Conservation (phyloP, 257 asterid genomes). For the Petrea volubilis region DNA sequence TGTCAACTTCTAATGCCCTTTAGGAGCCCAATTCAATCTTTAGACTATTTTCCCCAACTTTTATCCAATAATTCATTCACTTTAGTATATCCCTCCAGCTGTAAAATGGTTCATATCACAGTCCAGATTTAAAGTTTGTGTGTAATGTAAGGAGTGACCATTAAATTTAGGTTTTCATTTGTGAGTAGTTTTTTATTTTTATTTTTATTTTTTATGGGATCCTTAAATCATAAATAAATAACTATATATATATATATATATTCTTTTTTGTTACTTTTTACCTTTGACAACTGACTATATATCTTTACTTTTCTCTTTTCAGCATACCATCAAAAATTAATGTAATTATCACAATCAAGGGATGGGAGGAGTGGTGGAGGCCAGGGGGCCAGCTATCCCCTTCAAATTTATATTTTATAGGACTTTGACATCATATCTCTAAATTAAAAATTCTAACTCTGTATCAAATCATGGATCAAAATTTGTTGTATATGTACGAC, state of each 20-base stretch:
- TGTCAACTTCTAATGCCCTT: constrained; percentile 25
- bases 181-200: neutral
- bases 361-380: no score
- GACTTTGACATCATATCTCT: no score
- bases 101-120: constrained; percentile 34
- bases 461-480: constrained; percentile 22
- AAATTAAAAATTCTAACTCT: no score
- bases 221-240: constrained; percentile 21
- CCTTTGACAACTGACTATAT: neutral
- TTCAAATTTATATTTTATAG: no score
- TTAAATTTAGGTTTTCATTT: constrained; percentile 20
- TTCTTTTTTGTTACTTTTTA: neutral
- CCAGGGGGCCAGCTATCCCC: no score
- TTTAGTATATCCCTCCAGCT: constrained; percentile 52
- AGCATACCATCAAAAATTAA: constrained; percentile 38
- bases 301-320: constrained; percentile 2
- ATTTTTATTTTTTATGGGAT: constrained; percentile 26
- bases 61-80: constrained; percentile 55
- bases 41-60: constrained; percentile 16
- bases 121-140: neutral
- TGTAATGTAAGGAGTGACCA: no score
- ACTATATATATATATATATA: no score
- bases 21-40: constrained; percentile 8
- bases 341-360: no score
- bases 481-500: constrained; percentile 17